Percentiles rank a stretch among this genome's conserved stretches.
Evolutionary conservation across 805 yeast genomes (phyloP).

Genomic region (Barnettozyma siamensis): DNA sequence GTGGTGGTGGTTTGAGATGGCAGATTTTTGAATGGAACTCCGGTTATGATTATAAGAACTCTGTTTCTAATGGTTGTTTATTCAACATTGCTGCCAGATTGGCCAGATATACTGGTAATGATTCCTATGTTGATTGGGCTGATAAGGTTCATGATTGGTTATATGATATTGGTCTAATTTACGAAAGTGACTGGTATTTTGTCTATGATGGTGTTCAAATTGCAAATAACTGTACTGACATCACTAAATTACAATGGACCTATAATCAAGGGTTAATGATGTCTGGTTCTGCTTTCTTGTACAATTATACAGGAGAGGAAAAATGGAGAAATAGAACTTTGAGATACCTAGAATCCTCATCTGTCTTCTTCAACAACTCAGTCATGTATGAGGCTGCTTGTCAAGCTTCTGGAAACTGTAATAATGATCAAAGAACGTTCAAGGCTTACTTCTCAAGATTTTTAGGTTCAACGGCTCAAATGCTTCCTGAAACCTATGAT

Average conservation of each 20-base stretch:
- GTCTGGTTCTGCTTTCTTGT: constrained; percentile 64
- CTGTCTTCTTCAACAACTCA: constrained; percentile 50
- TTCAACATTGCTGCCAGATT: constrained; percentile 79
- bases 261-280: constrained; percentile 68
- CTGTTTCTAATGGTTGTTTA: constrained; percentile 81
- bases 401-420: constrained; percentile 50
- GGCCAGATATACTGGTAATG: constrained; percentile 72
- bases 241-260: constrained; percentile 60
- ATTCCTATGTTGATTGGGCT: constrained; percentile 67
- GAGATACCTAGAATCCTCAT: constrained; percentile 40
- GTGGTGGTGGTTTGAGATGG: constrained; percentile 86
- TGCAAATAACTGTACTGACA: constrained; percentile 41
- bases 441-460: constrained; percentile 65
- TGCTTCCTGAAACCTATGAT: constrained; percentile 50
- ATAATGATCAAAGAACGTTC: constrained; percentile 71
- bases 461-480: constrained; percentile 54
- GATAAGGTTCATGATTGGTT: constrained; percentile 76
- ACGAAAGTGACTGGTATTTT: constrained; percentile 31
- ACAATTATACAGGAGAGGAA: constrained; percentile 52
- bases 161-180: constrained; percentile 39
- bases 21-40: constrained; percentile 86
- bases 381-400: constrained; percentile 72
- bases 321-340: constrained; percentile 54
- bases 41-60: constrained; percentile 81
- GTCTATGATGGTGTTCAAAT: constrained; percentile 61